phyloP scores from a whole-genome alignment of 805 yeast genomes.

The Pichia scutulata region DNA sequence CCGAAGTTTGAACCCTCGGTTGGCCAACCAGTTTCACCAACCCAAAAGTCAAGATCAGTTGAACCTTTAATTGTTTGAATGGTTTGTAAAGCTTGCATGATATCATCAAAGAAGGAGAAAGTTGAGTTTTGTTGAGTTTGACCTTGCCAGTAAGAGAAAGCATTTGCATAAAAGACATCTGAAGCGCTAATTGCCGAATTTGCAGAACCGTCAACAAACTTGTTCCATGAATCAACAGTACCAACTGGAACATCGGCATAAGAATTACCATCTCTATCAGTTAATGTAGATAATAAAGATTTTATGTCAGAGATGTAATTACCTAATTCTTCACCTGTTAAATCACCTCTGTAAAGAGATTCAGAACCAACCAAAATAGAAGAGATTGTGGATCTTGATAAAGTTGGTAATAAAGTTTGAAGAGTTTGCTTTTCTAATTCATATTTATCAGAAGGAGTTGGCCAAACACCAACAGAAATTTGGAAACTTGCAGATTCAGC shows the following conservation, averaged over 20 bases:
- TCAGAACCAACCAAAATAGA: constrained; percentile 91
- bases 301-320: constrained; percentile 55
- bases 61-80: constrained; percentile 83
- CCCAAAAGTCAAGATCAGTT: constrained; percentile 84
- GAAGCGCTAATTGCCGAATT: constrained; percentile 67
- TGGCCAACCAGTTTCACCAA: constrained; percentile 98
- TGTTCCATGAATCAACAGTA: constrained; percentile 94
- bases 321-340: constrained; percentile 72
- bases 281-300: constrained; percentile 48
- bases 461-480: constrained; percentile 87
- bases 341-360: constrained; percentile 85
- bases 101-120: constrained; percentile 90
- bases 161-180: constrained; percentile 86
- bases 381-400: constrained; percentile 61
- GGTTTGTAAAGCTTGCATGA: constrained; percentile 92
- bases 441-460: constrained; percentile 76
- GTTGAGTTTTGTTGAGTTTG: constrained; percentile 78
- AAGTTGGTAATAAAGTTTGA: constrained; percentile 57
- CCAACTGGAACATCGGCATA: constrained; percentile 74
- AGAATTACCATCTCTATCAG: constrained; percentile 75
- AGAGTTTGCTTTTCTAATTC: constrained; percentile 69
- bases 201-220: constrained; percentile 72
- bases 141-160: constrained; percentile 99
- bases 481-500: constrained; percentile 72
- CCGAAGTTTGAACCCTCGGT: constrained; percentile 72